Conservation (phyloP, 129 eudicot species). For the Flaveria sonorensis region DNA sequence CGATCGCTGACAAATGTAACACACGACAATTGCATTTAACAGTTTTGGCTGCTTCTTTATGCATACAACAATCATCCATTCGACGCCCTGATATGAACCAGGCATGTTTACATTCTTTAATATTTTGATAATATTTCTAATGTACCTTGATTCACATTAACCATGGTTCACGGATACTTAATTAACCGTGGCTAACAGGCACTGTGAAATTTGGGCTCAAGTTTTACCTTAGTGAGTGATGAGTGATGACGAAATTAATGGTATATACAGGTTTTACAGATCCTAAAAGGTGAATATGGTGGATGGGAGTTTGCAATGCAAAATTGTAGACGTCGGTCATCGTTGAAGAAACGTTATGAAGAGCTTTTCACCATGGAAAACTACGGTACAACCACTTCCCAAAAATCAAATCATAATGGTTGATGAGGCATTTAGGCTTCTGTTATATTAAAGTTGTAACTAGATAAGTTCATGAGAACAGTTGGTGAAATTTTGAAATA, state of each 20-base stretch:
- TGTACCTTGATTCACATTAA: not conserved
- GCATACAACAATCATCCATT: conserved; percentile 80
- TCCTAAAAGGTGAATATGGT: conserved; percentile 67
- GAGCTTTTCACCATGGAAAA: conserved; percentile 60
- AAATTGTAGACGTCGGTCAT: conserved; percentile 54
- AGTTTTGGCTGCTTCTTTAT: conserved; percentile 76
- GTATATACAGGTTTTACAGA: conserved; percentile 60
- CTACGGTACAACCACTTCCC: conserved; percentile 25
- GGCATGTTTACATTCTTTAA: conserved; percentile 39
- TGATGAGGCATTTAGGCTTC: conserved; percentile 17
- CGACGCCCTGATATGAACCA: conserved; percentile 85
- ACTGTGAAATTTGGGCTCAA: not conserved
- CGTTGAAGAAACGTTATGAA: conserved; percentile 68
- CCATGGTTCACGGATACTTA: no score
- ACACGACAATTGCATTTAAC: conserved; percentile 62
- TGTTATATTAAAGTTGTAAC: conserved; percentile 13
- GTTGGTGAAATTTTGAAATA: conserved; percentile 30
- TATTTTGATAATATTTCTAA: not conserved
- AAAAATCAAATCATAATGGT: conserved; percentile 23
- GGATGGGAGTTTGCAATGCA: conserved; percentile 62
- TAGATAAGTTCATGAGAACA: conserved; percentile 5
- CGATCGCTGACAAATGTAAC: conserved; percentile 56
- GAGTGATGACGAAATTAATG: not conserved
- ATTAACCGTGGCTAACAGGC: not conserved
- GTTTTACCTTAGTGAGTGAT: no score